Base-by-base conservation (phyloP, 768 basidiomycete species). In the Boletellus sp. region DNA sequence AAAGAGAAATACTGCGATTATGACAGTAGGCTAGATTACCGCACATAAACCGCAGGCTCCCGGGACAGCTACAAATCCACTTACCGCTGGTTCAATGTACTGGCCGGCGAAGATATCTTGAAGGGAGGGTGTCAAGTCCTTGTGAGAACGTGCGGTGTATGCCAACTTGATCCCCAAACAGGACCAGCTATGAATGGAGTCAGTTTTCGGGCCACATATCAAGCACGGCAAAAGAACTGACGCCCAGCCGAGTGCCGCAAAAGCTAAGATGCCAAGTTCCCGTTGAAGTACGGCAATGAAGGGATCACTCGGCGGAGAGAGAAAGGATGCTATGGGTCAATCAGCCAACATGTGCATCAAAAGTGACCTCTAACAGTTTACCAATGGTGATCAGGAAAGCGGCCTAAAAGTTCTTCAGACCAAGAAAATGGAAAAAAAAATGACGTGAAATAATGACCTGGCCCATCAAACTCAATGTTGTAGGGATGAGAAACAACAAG, bases 271-370 rank as follows among this genome's bases (percentile, higher is more conserved):
- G 6, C 78, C 69, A 9, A 78, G 38, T 58, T 88, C 85, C 2
- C 84, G 80, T 59, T 88, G 86, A 13, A 86, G 60, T 4, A 84
- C 83, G 4, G 76, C 71, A n/a, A 85, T 68, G 57, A 88, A 86
- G 1, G 85, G 83, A 47, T 85, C 85, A 19, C 60, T 70, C 1
- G 87, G 85, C 1, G 87, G 83, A 4, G 83, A 84, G 3, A 90
- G 55, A 54, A 88, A 78, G 0, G 81, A 69, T 4, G 79, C 86
- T 86, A 46, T 13, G 47, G 1, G 16, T 43, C 2, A 17, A 45
- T 42, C 10, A 39, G 57, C 40, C 47, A 35, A 31, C 20, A 24
- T 16, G 45, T 48, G 22, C 3, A 4, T 19, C 1, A 6, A 10
- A 35, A 15, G 15, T 1, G 42, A 24, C 2, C 16, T 15, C n/a